Conservation (phyloP, 805 yeast genomes). For the Nakazawaea ishiwadae region DNA sequence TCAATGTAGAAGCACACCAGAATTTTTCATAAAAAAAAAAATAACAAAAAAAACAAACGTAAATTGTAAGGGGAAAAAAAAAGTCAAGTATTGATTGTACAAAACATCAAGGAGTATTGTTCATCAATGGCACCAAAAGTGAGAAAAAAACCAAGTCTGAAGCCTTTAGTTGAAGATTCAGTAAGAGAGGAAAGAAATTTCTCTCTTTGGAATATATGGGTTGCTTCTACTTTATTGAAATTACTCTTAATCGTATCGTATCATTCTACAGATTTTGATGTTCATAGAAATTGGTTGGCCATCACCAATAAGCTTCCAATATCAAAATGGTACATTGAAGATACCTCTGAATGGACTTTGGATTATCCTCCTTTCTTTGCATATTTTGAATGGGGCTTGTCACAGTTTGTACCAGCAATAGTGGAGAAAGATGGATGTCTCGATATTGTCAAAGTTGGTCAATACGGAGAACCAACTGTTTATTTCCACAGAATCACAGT, state of each 20-base stretch:
- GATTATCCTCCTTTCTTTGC: conserved; percentile 99
- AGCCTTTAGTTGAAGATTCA: neutral
- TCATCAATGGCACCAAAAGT: conserved; percentile 1
- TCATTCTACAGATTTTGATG: conserved; percentile 95
- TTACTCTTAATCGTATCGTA: conserved; percentile 71
- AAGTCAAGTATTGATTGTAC: neutral
- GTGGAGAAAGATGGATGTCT: conserved; percentile 76
- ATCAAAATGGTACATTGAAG: conserved; percentile 76
- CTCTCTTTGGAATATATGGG: conserved; percentile 63
- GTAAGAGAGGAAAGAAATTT: conserved; percentile 24
- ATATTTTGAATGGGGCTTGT: conserved; percentile 80
- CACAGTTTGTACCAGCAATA: conserved; percentile 61
- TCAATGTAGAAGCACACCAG: too few relatives aligned
- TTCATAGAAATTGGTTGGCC: conserved; percentile 96
- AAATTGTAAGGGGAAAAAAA: neutral
- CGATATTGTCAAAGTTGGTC: conserved; percentile 58
- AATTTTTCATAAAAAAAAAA: too few relatives aligned
- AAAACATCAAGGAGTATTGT: neutral
- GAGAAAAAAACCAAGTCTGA: neutral
- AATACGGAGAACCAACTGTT: conserved; percentile 73
- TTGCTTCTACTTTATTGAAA: conserved; percentile 56
- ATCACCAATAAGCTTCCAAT: conserved; percentile 76
- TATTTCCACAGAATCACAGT: conserved; percentile 82
- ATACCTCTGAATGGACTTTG: conserved; percentile 83
- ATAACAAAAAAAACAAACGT: too few relatives aligned